Evolutionary conservation across 345 rosid species (phyloP), one percentile per base, ranked within the genome.

Genomic region (Anastatica hierochuntica): DNA sequence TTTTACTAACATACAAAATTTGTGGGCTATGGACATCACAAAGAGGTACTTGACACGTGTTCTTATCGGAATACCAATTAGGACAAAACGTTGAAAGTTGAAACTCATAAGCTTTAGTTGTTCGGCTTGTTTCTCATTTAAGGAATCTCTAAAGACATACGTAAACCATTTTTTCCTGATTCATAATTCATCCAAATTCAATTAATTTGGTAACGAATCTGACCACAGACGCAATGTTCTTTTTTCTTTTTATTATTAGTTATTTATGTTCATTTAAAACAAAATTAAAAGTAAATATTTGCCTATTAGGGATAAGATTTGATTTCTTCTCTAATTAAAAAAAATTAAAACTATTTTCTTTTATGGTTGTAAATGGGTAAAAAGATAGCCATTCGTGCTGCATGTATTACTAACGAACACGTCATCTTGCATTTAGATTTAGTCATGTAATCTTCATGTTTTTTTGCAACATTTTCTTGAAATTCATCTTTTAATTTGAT

Each of bases 101-200:
- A 55, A 63, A 40, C 44, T 17, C 60, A 34, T 40, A 47, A 56
- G 56, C 51, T 64, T 56, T 23, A 10, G 10, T 56, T 10, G 20
- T 48, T 48, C 16, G 39, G 17, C 63, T 55, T 2, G 14, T 64
- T 48, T 56, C 69, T 64, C 31, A 23, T 41, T 48, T 43, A 10
- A 19, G 43, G 51, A 47, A 17, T 64, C 57, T 56, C 38, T 40
- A 16, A 48, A 56, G 51, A 37, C 31, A 21, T 48, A 56, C 51
- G 57, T 56, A 48, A 64, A 64, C 69, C 38, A 48, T n/a, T 18
- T 56, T 64, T 48, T 40, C 57, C 51, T 41, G 50, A 55, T 56
- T 56, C 37, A 49, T 10, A 56, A 39, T 34, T 63, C 44, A 48
- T 9, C 21, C 43, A 40, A 40, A 56, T 64, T 64, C 69, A 48